Percentiles rank a stretch among this genome's conserved stretches.
Conservation (phyloP, 208 protist species). For the Leishmania mexicana region DNA sequence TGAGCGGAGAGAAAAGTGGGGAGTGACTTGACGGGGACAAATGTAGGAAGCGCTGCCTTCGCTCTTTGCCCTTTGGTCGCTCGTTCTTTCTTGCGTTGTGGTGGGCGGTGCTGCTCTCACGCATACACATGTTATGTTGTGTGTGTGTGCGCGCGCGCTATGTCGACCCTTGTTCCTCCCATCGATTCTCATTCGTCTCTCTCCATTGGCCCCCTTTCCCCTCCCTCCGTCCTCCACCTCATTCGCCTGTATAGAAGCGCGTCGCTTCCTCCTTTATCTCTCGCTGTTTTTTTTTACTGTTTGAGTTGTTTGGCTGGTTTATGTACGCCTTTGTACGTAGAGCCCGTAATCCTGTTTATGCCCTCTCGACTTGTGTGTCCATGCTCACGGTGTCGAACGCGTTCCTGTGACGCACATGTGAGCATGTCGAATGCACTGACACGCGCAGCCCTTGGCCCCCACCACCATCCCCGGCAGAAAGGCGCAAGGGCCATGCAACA, state of each 20-base stretch:
- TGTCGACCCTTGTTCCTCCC: background rate
- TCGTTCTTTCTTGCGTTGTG: conserved; percentile 19
- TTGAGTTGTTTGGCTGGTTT: background rate
- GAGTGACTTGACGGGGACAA: background rate
- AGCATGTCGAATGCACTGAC: background rate
- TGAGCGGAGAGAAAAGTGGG: background rate
- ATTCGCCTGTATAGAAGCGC: background rate
- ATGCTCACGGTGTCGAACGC: background rate
- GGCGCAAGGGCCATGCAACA: background rate
- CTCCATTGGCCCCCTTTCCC: background rate
- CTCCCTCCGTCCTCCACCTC: background rate
- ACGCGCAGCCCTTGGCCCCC: background rate
- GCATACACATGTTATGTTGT: conserved; percentile 2
- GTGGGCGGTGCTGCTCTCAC: background rate
- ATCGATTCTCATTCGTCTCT: background rate
- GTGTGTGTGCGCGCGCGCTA: background rate
- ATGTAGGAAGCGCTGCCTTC: background rate
- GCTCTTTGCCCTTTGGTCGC: conserved; percentile 5
- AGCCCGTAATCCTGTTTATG: background rate
- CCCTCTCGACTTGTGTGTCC: background rate
- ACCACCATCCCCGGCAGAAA: background rate
- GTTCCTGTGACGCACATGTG: background rate
- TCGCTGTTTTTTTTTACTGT: background rate
- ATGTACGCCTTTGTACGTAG: background rate
- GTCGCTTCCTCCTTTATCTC: background rate